Base-by-base conservation (phyloP, 2,329 filamentous ascomycete genomes). In the Scytalidium lignicola region DNA sequence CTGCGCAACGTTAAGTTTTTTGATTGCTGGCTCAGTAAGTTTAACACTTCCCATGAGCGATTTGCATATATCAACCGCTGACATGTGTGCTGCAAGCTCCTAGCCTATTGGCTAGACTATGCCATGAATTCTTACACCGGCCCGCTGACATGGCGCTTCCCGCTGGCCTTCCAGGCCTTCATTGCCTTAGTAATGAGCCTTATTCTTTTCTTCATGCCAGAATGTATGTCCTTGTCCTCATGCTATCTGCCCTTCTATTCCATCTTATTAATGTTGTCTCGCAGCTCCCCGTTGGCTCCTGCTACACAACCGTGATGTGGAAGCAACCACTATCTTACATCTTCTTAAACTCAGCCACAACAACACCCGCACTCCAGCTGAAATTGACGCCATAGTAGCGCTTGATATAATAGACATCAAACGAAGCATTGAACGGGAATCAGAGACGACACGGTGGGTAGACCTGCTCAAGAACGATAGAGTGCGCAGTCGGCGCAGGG, bases 111-210 rank as follows among this genome's bases (percentile, higher is more conserved):
- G 41, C 41, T 43, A 20, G 22, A 43, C 17, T 43, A 43, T 26
- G 41, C 20, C 5, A 43, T 43, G 41, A 43, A 43, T 15, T 43
- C 22, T 20, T 26, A 43, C 17, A 43, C 18, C 72, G 65, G 3
- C 64, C 68, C 40, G 70, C 69, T 75, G 29, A 62, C 69, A 17
- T 74, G 74, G 80, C 70, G 80, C 2, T 82, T 83, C 42, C 71
- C 72, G 0, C 55, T 75, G 2, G 72, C 68, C 0, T 62, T 75
- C 8, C 72, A 75, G 22, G 19, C 28, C 1, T 22, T 48, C n/a
- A 42, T 48, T 28, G 39, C 17, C 15, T n/a, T 48, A 5, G 15
- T 48, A 2, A 42, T 46, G 32, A 37, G 32, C 32, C 15, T 37
- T 13, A 37, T 37, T 5, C 32, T 37, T 13, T 37, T 37, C n/a